Evolutionary conservation across 176 grass and related monocot genomes (phyloP).

Genomic region (Aegilops longissima): DNA sequence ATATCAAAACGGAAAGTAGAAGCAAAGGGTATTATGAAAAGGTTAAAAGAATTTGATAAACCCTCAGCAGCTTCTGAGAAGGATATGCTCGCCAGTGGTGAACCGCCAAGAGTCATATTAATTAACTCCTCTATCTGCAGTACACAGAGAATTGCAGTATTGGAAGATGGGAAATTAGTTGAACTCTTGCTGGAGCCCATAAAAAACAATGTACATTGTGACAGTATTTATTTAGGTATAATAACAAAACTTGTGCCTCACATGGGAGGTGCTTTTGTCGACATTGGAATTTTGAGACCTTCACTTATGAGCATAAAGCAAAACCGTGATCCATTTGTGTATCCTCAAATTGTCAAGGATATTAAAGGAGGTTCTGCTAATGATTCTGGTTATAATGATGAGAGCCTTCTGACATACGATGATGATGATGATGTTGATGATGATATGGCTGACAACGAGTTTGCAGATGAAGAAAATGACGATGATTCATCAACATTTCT

Average conservation of each 20-base stretch:
- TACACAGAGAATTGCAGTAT: slow-evolving; percentile 90
- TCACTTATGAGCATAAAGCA: slow-evolving; percentile 81
- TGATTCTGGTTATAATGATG: slow-evolving; percentile 40
- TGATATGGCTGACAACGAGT: slow-evolving; percentile 50
- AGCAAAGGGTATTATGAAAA: slow-evolving; percentile 34
- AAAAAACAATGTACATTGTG: slow-evolving; percentile 90
- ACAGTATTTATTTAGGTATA: slow-evolving; percentile 93
- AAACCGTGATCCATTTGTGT: slow-evolving; percentile 88
- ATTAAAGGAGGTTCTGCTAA: slow-evolving; percentile 25
- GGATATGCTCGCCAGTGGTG: slow-evolving; percentile 22
- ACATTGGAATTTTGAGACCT: slow-evolving; percentile 77
- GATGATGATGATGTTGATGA: slow-evolving; percentile 48
- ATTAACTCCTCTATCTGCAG: slow-evolving; percentile 87
- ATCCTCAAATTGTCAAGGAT: slow-evolving; percentile 53
- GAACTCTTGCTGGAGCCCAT: slow-evolving; percentile 90
- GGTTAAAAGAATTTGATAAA: slow-evolving; percentile 42
- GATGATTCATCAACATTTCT: slow-evolving; percentile 43
- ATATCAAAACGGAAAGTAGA: slow-evolving; percentile 34
- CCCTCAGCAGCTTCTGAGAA: slow-evolving; percentile 33
- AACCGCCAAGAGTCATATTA: slow-evolving; percentile 77
- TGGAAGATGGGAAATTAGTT: slow-evolving; percentile 86
- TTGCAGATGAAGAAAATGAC: slow-evolving; percentile 44
- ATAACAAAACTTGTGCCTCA: slow-evolving; percentile 86
- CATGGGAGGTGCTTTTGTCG: slow-evolving; percentile 92
- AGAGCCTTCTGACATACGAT: slow-evolving; percentile 37